Conservation (phyloP, 805 yeast species). For the Yueomyces sinensis region DNA sequence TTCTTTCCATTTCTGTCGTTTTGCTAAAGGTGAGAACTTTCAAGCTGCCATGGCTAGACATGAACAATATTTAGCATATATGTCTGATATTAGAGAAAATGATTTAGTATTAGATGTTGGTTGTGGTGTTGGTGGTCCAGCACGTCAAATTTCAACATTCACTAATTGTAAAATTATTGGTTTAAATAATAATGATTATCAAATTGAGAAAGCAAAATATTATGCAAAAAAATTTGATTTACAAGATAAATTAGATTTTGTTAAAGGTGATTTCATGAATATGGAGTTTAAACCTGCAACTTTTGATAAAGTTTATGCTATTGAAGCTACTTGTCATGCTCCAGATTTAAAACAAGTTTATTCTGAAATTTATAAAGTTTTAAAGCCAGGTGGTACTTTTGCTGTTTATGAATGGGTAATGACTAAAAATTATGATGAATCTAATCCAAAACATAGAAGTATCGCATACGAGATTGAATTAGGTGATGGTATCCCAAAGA, state of each 20-base stretch:
- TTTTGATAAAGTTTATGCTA: slow-evolving; percentile 95
- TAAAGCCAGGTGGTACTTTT: slow-evolving; percentile 95
- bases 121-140: slow-evolving; percentile 99
- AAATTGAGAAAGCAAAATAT: slow-evolving; percentile 79
- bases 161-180: slow-evolving; percentile 82
- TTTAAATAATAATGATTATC: slow-evolving; percentile 92
- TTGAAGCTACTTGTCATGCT: slow-evolving; percentile 98
- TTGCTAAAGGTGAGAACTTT: slow-evolving; percentile 87
- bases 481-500: slow-evolving; percentile 98
- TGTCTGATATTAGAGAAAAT: slow-evolving; percentile 65
- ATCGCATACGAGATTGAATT: slow-evolving; percentile 95
- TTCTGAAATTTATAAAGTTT: slow-evolving; percentile 82
- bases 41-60: slow-evolving; percentile 92
- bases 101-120: slow-evolving; percentile 95
- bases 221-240: slow-evolving; percentile 58
- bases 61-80: slow-evolving; percentile 85
- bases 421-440: slow-evolving; percentile 87
- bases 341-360: slow-evolving; percentile 94
- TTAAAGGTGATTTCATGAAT: slow-evolving; percentile 98
- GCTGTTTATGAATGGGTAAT: slow-evolving; percentile 99
- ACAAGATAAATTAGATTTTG: slow-evolving; percentile 65
- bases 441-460: slow-evolving; percentile 77
- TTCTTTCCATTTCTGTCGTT: slow-evolving; percentile 93
- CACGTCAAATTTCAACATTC: slow-evolving; percentile 88
- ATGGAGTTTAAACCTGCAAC: slow-evolving; percentile 87